phyloP scores from a whole-genome alignment of 352 stramenopile species.

The Pythium insidiosum region DNA sequence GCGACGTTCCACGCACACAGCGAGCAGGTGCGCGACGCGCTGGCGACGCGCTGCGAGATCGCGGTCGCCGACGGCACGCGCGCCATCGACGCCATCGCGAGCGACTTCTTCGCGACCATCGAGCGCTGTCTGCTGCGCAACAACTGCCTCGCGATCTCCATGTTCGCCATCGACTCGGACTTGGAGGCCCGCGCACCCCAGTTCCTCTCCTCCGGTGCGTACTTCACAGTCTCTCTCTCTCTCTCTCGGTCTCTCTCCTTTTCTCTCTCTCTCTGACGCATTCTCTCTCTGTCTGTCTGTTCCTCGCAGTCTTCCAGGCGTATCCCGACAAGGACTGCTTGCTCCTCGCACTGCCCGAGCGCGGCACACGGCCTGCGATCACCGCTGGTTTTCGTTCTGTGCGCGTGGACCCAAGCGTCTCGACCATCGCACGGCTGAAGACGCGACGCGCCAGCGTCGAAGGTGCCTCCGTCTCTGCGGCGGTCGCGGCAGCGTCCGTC shows the following conservation, averaged over 20 bases:
- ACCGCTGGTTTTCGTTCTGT: constrained; percentile 39
- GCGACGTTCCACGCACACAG: constrained; percentile 79
- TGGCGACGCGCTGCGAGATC: constrained; percentile 36
- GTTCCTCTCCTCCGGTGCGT: constrained; percentile 46
- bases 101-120: constrained; percentile 39
- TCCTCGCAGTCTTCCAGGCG: constrained; percentile 33
- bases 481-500: no score
- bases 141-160: constrained; percentile 42
- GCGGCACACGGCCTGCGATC: constrained; percentile 27
- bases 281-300: constrained; percentile 2
- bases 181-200: constrained; percentile 31
- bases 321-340: constrained; percentile 55
- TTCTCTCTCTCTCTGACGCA: constrained; percentile 44
- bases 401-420: constrained; percentile 22
- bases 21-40: constrained; percentile 26
- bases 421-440: constrained; percentile 12
- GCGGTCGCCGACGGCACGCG: constrained; percentile 36
- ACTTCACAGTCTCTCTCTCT: no score
- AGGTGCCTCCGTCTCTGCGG: no score
- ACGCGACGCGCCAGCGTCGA: not conserved
- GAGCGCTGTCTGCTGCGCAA: constrained; percentile 49
- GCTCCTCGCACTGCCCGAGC: constrained; percentile 40
- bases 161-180: constrained; percentile 39
- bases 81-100: constrained; percentile 41
- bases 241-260: not conserved